Evolutionary conservation across 2,329 filamentous ascomycete genomes (phyloP).

Genomic region (Teratosphaeria pseudoeucalypti): DNA sequence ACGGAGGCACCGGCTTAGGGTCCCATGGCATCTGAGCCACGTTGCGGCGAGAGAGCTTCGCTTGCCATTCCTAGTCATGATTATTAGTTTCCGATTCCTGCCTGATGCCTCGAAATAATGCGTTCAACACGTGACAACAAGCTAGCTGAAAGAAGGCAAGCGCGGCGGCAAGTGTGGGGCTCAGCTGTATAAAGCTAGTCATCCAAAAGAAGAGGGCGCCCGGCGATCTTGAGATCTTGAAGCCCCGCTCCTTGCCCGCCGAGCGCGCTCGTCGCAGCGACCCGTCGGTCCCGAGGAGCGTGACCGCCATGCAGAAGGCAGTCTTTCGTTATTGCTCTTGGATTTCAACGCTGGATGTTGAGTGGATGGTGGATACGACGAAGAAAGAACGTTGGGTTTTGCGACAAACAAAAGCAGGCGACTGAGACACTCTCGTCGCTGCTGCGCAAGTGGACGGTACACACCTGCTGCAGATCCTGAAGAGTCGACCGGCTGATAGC

Average conservation of each 20-base stretch:
- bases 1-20: constrained; percentile 52
- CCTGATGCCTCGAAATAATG: neutral
- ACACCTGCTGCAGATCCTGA: constrained; percentile 79
- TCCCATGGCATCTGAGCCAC: constrained; percentile 95
- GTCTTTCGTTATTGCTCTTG: neutral
- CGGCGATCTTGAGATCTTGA: constrained; percentile 26
- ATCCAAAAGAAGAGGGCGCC: constrained; percentile 34
- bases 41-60: constrained; percentile 72
- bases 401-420: neutral
- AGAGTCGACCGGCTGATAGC: constrained; percentile 82
- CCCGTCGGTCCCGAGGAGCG: constrained; percentile 1
- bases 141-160: constrained; percentile 25
- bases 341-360: neutral
- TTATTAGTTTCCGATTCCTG: neutral
- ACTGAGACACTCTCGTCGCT: neutral
- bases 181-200: constrained; percentile 33
- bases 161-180: constrained; percentile 11
- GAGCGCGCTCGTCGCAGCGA: constrained; percentile 2
- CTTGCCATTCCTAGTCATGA: constrained; percentile 71
- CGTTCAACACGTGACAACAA: constrained; percentile 9
- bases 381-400: neutral
- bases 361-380: neutral
- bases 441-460: neutral
- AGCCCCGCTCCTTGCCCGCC: constrained; percentile 33
- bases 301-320: neutral